Evolutionary conservation across 2,329 filamentous ascomycete species (phyloP).

Genomic region (Colletotrichum aenigma): DNA sequence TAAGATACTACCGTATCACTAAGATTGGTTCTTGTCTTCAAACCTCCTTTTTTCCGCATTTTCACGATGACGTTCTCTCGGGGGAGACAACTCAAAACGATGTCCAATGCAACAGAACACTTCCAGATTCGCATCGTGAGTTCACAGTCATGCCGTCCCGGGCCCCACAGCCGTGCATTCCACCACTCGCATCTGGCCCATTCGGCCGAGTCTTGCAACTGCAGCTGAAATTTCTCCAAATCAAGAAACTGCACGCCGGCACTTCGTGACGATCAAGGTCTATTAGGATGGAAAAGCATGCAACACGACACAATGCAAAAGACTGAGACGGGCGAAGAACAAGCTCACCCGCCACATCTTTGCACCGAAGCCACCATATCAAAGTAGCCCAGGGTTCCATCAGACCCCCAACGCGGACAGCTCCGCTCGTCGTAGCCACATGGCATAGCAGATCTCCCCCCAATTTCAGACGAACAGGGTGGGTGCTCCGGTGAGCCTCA

Average conservation of each 20-base stretch:
- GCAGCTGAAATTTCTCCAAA: neutral
- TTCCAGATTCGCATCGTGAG: neutral
- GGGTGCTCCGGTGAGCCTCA: neutral
- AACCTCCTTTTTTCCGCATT: neutral
- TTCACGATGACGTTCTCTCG: neutral
- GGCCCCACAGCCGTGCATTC: neutral
- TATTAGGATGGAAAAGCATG: neutral
- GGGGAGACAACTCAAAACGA: neutral
- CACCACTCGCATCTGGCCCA: neutral
- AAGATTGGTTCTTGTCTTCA: neutral
- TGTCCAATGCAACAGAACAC: neutral
- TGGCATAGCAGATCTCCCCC: neutral
- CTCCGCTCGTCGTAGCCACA: neutral
- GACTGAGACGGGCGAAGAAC: neutral
- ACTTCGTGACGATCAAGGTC: neutral
- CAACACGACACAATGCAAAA: neutral
- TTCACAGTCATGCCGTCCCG: neutral
- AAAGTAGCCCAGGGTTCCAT: neutral
- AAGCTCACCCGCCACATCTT: neutral
- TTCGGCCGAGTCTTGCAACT: neutral
- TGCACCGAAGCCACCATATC: neutral
- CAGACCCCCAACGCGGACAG: neutral
- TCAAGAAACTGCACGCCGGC: neutral
- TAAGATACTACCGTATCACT: neutral
- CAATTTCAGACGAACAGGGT: neutral